A percentile compares a stretch with the other conserved stretches of the same genome.
phyloP scores from a whole-genome alignment of 2,329 filamentous ascomycete species.

The Tympanopsis confertula region DNA sequence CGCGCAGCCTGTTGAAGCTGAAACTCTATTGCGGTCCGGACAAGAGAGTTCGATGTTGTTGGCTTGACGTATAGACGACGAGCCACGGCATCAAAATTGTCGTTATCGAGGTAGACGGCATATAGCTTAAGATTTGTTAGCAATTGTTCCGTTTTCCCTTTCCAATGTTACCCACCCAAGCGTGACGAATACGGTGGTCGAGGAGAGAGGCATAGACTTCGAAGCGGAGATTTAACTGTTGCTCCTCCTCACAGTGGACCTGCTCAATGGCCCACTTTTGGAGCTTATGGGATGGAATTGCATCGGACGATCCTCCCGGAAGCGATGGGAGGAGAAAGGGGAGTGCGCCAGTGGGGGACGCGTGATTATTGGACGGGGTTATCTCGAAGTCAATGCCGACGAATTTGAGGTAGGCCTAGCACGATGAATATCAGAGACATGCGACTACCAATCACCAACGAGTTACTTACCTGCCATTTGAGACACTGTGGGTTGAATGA shows the following conservation, averaged over 20 bases:
- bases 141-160: neutral
- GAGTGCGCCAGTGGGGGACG: constrained; percentile 76
- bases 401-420: constrained; percentile 72
- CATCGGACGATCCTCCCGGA: constrained; percentile 19
- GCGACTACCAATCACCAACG: neutral
- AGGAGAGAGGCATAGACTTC: constrained; percentile 72
- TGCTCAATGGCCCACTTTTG: constrained; percentile 54
- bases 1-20: constrained; percentile 65
- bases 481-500: constrained; percentile 89
- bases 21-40: constrained; percentile 49
- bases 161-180: constrained; percentile 51
- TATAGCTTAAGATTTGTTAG: constrained; percentile 50
- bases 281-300: constrained; percentile 52
- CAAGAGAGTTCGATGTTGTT: constrained; percentile 43
- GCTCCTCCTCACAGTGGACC: constrained; percentile 26
- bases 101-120: constrained; percentile 63
- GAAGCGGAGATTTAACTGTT: constrained; percentile 41
- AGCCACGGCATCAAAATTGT: constrained; percentile 57
- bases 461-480: constrained; percentile 75
- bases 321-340: constrained; percentile 66
- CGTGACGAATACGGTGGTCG: constrained; percentile 66
- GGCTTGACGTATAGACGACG: constrained; percentile 59
- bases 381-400: constrained; percentile 55
- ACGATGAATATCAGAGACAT: constrained; percentile 3
- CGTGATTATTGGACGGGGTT: constrained; percentile 76